phyloP scores from a whole-genome alignment of 140 eudicot genomes.

The Stevia rebaudiana region DNA sequence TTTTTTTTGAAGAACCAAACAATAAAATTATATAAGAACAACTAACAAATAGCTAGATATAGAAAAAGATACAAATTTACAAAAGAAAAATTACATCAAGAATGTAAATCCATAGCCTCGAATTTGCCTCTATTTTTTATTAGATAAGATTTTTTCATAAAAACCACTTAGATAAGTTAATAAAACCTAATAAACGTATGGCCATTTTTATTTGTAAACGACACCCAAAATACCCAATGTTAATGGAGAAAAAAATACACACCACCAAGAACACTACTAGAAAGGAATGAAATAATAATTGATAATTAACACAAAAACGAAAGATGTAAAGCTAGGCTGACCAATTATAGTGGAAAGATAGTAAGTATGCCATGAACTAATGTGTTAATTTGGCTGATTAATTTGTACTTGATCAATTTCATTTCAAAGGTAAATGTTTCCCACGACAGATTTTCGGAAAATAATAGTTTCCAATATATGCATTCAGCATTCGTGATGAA shows the following conservation, averaged over 20 bases:
- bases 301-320: background rate
- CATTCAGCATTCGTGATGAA: too few species aligned
- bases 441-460: too few species aligned
- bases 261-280: conserved; percentile 5
- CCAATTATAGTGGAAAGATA: conserved; percentile 25
- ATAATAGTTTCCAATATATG: too few species aligned
- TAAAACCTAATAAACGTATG: background rate
- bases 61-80: too few species aligned
- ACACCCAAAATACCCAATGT: too few species aligned
- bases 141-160: background rate
- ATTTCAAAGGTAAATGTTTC: conserved; percentile 29
- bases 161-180: background rate
- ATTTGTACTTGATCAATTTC: conserved; percentile 24
- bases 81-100: too few species aligned
- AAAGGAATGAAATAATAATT: background rate
- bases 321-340: conserved; percentile 15
- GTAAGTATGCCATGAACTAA: conserved; percentile 16
- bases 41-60: too few species aligned
- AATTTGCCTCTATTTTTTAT: too few species aligned
- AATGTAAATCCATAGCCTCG: too few species aligned
- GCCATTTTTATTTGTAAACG: background rate
- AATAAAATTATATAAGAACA: too few species aligned
- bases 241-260: background rate
- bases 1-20: too few species aligned
- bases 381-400: conserved; percentile 19